Evolutionary conservation across 192 early-diverging fungal genomes (phyloP).

Genomic region (Backusella psychrophila): DNA sequence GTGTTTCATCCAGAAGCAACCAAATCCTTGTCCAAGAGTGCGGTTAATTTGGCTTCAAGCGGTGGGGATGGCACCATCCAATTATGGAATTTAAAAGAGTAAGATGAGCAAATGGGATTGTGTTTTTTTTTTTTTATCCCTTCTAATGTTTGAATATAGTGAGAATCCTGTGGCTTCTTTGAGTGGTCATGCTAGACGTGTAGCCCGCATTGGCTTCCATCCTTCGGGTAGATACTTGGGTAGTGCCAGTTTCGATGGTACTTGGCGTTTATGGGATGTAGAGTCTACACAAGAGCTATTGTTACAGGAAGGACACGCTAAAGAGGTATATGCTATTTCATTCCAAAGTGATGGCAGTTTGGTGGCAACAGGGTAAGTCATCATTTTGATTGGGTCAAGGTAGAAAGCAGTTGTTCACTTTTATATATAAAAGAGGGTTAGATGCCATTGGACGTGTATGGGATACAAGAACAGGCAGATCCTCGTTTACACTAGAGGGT

Average conservation of each 20-base stretch:
- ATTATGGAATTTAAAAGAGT: conserved; percentile 84
- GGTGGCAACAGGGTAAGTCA: conserved; percentile 74
- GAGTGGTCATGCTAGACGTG: conserved; percentile 79
- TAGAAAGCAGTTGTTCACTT: conserved; percentile 6
- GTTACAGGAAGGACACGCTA: conserved; percentile 92
- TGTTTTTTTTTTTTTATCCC: too few relatives aligned
- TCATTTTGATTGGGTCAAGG: background rate
- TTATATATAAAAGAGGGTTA: conserved; percentile 62
- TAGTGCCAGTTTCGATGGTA: conserved; percentile 70
- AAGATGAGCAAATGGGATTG: conserved; percentile 39
- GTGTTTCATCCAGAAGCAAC: conserved; percentile 86
- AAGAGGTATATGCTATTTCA: conserved; percentile 88
- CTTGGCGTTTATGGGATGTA: conserved; percentile 97
- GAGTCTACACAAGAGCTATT: conserved; percentile 73
- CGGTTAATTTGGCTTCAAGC: conserved; percentile 81
- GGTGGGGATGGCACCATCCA: conserved; percentile 75
- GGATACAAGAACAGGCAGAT: conserved; percentile 92
- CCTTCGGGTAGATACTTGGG: conserved; percentile 86
- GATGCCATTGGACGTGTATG: conserved; percentile 94
- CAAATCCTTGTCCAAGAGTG: conserved; percentile 46
- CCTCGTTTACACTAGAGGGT: conserved; percentile 83
- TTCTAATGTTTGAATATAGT: conserved; percentile 1
- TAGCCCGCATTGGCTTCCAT: conserved; percentile 87
- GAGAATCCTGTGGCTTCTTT: conserved; percentile 75
- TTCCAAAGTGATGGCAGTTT: conserved; percentile 93